These are phyloP conservation scores for Suhomyces guaymorum DNA, from an alignment of 1,139 yeast genomes.

Conservation along the genomic window DNA sequence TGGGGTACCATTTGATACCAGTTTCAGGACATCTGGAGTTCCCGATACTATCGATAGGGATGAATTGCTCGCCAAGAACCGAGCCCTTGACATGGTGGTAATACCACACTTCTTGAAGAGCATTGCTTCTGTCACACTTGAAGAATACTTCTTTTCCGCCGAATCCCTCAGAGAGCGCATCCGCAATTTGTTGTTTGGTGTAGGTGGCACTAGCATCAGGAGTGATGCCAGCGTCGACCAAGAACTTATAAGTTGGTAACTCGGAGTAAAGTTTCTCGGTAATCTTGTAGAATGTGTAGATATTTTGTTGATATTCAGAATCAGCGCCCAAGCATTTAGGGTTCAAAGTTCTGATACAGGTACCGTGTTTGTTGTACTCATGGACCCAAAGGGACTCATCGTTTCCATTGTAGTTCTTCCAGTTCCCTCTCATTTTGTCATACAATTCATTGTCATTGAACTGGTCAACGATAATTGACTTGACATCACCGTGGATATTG, in stretches of 20 bases:
- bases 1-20: slow-evolving; percentile 78
- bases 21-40: slow-evolving; percentile 63
- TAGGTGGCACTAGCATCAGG: slow-evolving; percentile 67
- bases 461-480: slow-evolving; percentile 46
- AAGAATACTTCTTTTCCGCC: slow-evolving; percentile 64
- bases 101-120: slow-evolving; percentile 88
- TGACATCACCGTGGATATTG: slow-evolving; percentile 46
- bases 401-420: slow-evolving; percentile 77
- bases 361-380: slow-evolving; percentile 94
- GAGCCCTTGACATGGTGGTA: slow-evolving; percentile 81
- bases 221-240: slow-evolving; percentile 63
- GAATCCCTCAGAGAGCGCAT: slow-evolving; percentile 61
- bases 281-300: slow-evolving; percentile 74
- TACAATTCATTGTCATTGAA: slow-evolving; percentile 55
- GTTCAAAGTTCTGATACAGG: slow-evolving; percentile 79
- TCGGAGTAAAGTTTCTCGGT: slow-evolving; percentile 63
- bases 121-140: slow-evolving; percentile 67
- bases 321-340: slow-evolving; percentile 65
- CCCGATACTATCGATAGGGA: slow-evolving; percentile 61
- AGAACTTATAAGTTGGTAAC: slow-evolving; percentile 71
- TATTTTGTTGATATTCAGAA: slow-evolving; percentile 54
- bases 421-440: slow-evolving; percentile 55
- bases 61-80: slow-evolving; percentile 61
- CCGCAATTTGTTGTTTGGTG: slow-evolving; percentile 60
- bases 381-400: slow-evolving; percentile 87